A percentile compares a stretch with the other conserved stretches of the same genome.
These are phyloP conservation scores for Trapa incisa DNA, from an alignment of 345 rosid genomes.

Conservation along the genomic window DNA sequence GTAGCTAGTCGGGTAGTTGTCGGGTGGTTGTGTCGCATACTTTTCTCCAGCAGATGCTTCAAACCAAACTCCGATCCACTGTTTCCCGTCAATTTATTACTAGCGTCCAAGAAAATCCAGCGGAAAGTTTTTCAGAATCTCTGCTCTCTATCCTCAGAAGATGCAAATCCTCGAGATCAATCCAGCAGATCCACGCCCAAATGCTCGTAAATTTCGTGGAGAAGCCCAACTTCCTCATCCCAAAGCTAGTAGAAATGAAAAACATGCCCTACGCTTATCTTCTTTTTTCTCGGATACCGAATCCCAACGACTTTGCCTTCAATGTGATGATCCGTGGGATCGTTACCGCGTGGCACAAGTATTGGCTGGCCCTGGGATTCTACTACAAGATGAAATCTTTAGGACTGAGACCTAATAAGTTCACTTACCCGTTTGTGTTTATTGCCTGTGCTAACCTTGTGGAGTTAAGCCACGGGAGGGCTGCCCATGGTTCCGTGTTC, in stretches of 20 bases:
- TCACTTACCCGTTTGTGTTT: conserved; percentile 65
- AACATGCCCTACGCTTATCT: conserved; percentile 45
- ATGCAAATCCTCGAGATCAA: conserved; percentile 24
- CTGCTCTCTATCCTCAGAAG: conserved; percentile 29
- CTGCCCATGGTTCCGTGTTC: conserved; percentile 43
- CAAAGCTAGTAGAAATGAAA: conserved; percentile 48
- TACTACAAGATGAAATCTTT: conserved; percentile 43
- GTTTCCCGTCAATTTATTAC: conserved; percentile 7
- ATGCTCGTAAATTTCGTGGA: conserved; percentile 37
- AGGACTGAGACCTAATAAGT: conserved; percentile 52
- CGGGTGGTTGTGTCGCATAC: not conserved
- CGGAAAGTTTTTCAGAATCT: conserved; percentile 7
- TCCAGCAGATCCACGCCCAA: conserved; percentile 60
- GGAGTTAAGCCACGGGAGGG: conserved; percentile 33
- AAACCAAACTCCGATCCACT: not conserved
- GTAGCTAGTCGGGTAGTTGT: too few species aligned
- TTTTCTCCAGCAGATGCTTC: not conserved
- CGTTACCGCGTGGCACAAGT: conserved; percentile 40
- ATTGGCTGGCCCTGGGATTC: conserved; percentile 28
- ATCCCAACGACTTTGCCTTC: conserved; percentile 58
- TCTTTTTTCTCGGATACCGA: conserved; percentile 41
- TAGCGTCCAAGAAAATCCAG: not conserved
- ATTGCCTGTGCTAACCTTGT: conserved; percentile 45
- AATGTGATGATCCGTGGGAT: conserved; percentile 74
- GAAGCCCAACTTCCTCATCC: conserved; percentile 54